phyloP scores from a whole-genome alignment of 768 basidiomycete genomes.

The Panellus pusillus region DNA sequence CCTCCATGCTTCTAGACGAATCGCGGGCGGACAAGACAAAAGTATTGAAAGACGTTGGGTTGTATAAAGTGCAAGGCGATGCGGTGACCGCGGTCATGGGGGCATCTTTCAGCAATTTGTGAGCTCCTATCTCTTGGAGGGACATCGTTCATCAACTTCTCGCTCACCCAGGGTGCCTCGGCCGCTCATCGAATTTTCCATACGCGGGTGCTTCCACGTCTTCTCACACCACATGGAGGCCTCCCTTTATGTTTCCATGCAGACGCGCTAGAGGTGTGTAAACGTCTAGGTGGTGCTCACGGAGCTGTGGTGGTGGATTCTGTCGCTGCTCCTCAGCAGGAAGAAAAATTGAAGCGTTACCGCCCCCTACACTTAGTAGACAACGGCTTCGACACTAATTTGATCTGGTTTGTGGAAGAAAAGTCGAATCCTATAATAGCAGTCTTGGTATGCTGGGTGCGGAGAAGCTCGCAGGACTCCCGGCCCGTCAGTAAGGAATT shows the following conservation, averaged over 20 bases:
- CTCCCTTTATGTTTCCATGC: slow-evolving; percentile 49
- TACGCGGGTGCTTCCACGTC: slow-evolving; percentile 45
- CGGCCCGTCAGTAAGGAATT: too few relatives aligned
- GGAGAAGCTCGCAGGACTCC: too few relatives aligned
- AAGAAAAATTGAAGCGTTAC: neutral
- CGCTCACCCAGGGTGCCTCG: slow-evolving; percentile 41
- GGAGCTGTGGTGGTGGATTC: slow-evolving; percentile 31
- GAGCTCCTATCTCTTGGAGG: slow-evolving; percentile 30
- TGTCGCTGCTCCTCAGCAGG: neutral
- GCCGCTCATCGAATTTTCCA: slow-evolving; percentile 52
- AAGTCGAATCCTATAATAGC: slow-evolving; percentile 9
- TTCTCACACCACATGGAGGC: slow-evolving; percentile 37
- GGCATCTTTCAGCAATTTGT: slow-evolving; percentile 82
- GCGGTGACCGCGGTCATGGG: slow-evolving; percentile 76
- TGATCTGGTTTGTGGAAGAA: slow-evolving; percentile 5
- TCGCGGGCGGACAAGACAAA: slow-evolving; percentile 30
- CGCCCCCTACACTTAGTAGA: slow-evolving; percentile 7
- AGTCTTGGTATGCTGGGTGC: neutral
- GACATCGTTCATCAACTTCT: neutral
- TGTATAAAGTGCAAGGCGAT: slow-evolving; percentile 79
- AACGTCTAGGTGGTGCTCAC: slow-evolving; percentile 51
- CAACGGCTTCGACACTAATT: slow-evolving; percentile 5
- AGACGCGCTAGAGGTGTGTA: slow-evolving; percentile 43
- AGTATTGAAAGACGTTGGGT: slow-evolving; percentile 55
- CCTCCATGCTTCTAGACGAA: slow-evolving; percentile 31